Base-by-base conservation (phyloP, 768 basidiomycete genomes). In the Panaeolus cyanescens region DNA sequence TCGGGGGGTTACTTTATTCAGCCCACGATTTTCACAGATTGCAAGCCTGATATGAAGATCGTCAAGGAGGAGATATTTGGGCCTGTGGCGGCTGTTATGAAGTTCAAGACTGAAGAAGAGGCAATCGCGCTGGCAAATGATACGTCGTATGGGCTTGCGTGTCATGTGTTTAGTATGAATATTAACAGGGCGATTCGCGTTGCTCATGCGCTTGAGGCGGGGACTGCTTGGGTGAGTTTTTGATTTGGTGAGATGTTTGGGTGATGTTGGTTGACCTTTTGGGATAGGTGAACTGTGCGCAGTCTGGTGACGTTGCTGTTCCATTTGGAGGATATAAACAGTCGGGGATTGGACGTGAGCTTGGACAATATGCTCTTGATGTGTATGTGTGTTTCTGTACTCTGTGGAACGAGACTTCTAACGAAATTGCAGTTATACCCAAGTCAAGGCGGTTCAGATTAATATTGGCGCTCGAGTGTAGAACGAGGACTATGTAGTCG, bases 261-360 rank as follows among this genome's bases (percentile, higher is more conserved):
- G 6, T 30, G 20, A 28, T 22, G 19, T 25, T 7, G 17, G 10
- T 22, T 28, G 19, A 60, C 2, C 25, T 25, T n/a, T 4, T 58
- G 7, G 10, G 28, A 19, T 64, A 78, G 79, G 71, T 82, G 56
- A 83, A 83, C 70, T 80, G 77, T 54, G 69, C 72, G 32, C 79
- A 80, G 68, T 65, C 68, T 54, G 70, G 83, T 13, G 77, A 86
- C 65, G 70, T 80, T 15, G 72, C 78, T 57, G 74, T 88, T 40
- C 88, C 89, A 7, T 90, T 89, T 68, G 88, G 89, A 56, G 89
- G 89, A 42, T 91, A 79, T 80, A 91, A 90, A 80, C 85, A 89
- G 72, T 85, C 83, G 31, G 90, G 89, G 59, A 83, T 90, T 61
- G 90, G 89, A 12, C 79, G 88, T 59, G 89, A 90, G 71, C 75